A percentile compares a stretch with the other conserved stretches of the same genome.
These are phyloP conservation scores for Lithospermum erythrorhizon DNA, from an alignment of 257 asterid species.

Conservation along the genomic window DNA sequence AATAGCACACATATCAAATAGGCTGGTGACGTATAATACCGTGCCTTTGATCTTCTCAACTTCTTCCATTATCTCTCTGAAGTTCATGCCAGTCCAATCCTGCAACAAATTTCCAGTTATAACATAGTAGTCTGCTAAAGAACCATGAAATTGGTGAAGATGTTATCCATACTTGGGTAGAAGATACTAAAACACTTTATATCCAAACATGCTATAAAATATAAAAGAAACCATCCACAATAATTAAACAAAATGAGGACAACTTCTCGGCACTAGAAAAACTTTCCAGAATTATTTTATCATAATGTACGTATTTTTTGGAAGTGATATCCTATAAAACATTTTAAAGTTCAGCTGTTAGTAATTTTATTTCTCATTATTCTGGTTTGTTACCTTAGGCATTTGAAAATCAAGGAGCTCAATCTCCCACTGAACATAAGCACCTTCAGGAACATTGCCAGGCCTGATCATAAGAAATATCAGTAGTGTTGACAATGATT, in stretches of 20 bases:
- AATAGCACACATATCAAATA: neutral
- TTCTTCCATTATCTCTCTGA: slow-evolving; percentile 86
- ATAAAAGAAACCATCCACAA: neutral
- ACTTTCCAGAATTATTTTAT: neutral
- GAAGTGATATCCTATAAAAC: neutral
- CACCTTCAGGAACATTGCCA: slow-evolving; percentile 72
- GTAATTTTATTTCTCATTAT: neutral
- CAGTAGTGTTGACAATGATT: slow-evolving; percentile 7
- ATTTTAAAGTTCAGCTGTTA: neutral
- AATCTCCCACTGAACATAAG: slow-evolving; percentile 82
- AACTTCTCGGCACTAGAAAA: neutral
- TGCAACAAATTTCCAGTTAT: slow-evolving; percentile 29
- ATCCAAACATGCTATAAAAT: neutral
- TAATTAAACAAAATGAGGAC: neutral
- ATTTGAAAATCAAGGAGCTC: slow-evolving; percentile 94
- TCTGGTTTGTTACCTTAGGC: slow-evolving; percentile 49
- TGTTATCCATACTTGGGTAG: neutral
- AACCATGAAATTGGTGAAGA: slow-evolving; percentile 6
- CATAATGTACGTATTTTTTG: neutral
- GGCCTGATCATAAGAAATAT: slow-evolving; percentile 40
- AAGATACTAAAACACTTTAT: neutral
- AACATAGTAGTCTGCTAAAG: slow-evolving; percentile 7
- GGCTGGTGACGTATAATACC: slow-evolving; percentile 35
- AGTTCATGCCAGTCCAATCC: slow-evolving; percentile 97
- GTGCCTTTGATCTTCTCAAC: slow-evolving; percentile 99